phyloP scores from a whole-genome alignment of 768 basidiomycete species.

The Amanita fuliginea region DNA sequence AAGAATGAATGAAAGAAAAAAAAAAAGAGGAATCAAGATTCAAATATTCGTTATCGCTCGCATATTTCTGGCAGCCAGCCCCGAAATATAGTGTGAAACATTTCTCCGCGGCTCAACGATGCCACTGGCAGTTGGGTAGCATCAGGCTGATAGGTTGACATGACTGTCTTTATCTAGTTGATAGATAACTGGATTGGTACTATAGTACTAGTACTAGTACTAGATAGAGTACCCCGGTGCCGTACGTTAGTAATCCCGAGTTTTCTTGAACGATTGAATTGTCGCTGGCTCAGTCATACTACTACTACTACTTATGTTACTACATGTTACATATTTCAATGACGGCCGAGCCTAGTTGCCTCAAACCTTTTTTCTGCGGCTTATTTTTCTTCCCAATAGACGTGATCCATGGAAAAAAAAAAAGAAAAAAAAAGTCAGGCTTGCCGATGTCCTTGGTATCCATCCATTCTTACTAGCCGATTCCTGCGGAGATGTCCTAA shows the following conservation, averaged over 20 bases:
- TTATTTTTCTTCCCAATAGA: neutral
- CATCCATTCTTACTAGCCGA: neutral
- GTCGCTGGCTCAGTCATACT: neutral
- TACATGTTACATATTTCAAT: too few species aligned
- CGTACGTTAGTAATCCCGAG: neutral
- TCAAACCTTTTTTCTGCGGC: neutral
- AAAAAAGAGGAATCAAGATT: too few species aligned
- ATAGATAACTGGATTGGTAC: too few species aligned
- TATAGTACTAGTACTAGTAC: too few species aligned
- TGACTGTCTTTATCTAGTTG: neutral
- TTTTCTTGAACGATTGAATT: neutral
- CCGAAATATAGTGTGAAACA: neutral
- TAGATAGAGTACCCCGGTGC: too few species aligned
- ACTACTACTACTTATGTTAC: too few species aligned
- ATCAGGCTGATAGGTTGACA: neutral
- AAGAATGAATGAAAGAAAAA: too few species aligned
- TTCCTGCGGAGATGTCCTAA: neutral
- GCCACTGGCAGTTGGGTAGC: neutral
- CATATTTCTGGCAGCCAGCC: neutral
- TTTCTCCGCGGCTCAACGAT: neutral
- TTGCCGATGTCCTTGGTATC: neutral
- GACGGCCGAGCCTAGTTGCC: neutral
- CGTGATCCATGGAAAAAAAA: neutral
- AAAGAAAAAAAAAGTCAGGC: neutral
- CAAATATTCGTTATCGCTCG: too few species aligned